phyloP scores from a whole-genome alignment of 345 rosid species.

The Boechera retrofracta region DNA sequence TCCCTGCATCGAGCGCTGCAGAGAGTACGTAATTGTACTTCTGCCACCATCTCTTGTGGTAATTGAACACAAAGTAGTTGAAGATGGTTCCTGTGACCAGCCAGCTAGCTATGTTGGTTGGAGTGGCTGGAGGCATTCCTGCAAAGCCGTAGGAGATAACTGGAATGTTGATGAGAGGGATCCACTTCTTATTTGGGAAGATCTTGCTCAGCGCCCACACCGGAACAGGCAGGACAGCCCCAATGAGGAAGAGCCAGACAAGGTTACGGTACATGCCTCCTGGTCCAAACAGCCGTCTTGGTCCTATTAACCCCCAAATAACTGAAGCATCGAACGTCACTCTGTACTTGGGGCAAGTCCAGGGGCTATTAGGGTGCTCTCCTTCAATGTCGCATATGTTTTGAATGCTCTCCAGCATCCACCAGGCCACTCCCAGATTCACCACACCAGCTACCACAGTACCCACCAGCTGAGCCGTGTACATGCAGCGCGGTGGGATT shows the following conservation, averaged over 20 bases:
- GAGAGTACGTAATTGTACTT: constrained; percentile 94
- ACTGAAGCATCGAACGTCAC: constrained; percentile 98
- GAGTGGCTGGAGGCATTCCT: constrained; percentile 99
- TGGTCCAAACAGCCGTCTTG: constrained; percentile 81
- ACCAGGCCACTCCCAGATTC: constrained; percentile 98
- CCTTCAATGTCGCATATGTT: constrained; percentile 81
- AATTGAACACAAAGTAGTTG: constrained; percentile 90
- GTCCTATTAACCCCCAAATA: constrained; percentile 97
- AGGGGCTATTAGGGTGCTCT: constrained; percentile 82
- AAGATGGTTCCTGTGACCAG: constrained; percentile 86
- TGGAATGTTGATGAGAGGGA: constrained; percentile 89
- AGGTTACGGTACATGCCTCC: constrained; percentile 92
- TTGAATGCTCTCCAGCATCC: constrained; percentile 93
- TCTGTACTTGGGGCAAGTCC: constrained; percentile 98
- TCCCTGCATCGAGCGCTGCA: constrained; percentile 96
- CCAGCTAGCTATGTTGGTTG: constrained; percentile 99
- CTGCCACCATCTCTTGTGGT: constrained; percentile 98
- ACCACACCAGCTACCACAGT: constrained; percentile 78
- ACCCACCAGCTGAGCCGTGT: constrained; percentile 92
- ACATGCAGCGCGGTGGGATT: constrained; percentile 98
- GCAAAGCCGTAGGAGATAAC: constrained; percentile 97
- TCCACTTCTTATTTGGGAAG: constrained; percentile 95
- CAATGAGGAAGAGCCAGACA: constrained; percentile 93
- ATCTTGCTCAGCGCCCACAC: constrained; percentile 83
- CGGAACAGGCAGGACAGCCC: constrained; percentile 94